phyloP scores from a whole-genome alignment of 192 early-diverging fungal genomes.

The Geranomyces variabilis region DNA sequence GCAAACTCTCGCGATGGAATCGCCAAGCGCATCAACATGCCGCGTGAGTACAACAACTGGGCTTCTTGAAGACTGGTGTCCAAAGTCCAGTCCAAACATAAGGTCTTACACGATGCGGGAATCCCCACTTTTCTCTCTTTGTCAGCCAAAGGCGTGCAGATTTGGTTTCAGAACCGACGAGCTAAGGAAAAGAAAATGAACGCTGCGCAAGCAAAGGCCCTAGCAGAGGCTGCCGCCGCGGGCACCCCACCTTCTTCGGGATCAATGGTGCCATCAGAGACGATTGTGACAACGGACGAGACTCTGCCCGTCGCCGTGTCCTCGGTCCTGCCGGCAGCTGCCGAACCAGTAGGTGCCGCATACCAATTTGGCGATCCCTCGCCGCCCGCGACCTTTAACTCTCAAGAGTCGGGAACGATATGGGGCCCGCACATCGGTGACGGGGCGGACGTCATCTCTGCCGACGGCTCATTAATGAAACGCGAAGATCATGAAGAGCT shows the following conservation, averaged over 20 bases:
- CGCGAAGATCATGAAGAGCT: not conserved
- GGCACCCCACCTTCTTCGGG: too few species aligned
- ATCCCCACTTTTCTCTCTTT: not conserved
- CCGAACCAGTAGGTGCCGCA: not conserved
- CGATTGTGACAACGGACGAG: not conserved
- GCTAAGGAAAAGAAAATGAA: constrained; percentile 72
- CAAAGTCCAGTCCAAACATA: not conserved
- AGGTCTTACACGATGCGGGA: too few species aligned
- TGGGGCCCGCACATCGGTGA: too few species aligned
- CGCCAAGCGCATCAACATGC: constrained; percentile 82
- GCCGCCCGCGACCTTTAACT: not conserved
- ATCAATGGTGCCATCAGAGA: not conserved
- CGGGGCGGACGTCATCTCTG: not conserved
- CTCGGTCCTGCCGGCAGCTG: not conserved
- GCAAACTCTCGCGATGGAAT: constrained; percentile 78
- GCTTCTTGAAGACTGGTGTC: too few species aligned
- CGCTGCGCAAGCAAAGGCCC: not conserved
- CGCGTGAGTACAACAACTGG: constrained; percentile 50
- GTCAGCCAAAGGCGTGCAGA: constrained; percentile 80
- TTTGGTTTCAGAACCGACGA: constrained; percentile 91
- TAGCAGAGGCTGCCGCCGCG: not conserved
- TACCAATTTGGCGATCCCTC: constrained; percentile 9
- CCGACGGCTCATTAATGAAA: not conserved
- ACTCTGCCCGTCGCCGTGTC: not conserved
- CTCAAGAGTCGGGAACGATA: too few species aligned